phyloP scores from a whole-genome alignment of 2,329 filamentous ascomycete species.

The Penicillium sp. region DNA sequence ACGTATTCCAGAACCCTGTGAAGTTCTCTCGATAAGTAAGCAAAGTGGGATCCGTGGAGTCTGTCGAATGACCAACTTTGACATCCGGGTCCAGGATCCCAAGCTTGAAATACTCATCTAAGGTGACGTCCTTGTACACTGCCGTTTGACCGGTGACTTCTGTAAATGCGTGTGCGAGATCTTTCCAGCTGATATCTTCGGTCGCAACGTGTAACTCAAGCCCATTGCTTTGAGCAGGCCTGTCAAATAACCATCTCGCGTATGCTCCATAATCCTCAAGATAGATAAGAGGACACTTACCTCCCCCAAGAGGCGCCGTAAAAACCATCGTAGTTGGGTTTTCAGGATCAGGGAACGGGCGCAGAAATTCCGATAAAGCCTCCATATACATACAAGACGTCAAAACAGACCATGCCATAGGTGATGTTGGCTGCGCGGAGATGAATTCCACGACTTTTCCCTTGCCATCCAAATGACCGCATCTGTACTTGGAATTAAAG shows the following conservation, averaged over 20 bases:
- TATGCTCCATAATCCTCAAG: slow-evolving; percentile 22
- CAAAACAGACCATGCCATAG: slow-evolving; percentile 31
- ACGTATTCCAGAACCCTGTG: slow-evolving; percentile 2
- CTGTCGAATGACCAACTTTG: not conserved
- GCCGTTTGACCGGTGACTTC: slow-evolving; percentile 3
- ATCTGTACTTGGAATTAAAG: not conserved
- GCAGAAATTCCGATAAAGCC: slow-evolving; percentile 30
- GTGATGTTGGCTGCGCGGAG: not conserved
- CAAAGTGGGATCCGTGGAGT: not conserved
- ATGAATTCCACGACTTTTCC: not conserved
- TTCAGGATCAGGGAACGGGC: not conserved
- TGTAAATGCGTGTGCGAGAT: slow-evolving; percentile 1
- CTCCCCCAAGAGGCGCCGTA: slow-evolving; percentile 8
- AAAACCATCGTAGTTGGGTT: slow-evolving; percentile 10
- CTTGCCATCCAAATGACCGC: slow-evolving; percentile 4
- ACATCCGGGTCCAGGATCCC: not conserved
- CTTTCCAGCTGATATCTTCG: slow-evolving; percentile 2
- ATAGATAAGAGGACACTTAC: slow-evolving; percentile 14
- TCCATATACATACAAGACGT: slow-evolving; percentile 52
- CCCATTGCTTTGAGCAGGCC: slow-evolving; percentile 11
- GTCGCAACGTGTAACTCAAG: slow-evolving; percentile 18
- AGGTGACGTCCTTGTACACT: not conserved
- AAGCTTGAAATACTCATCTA: slow-evolving; percentile 1
- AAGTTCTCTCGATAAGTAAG: slow-evolving; percentile 5
- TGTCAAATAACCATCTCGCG: slow-evolving; percentile 20